A percentile compares a stretch with the other conserved stretches of the same genome.
These are phyloP conservation scores for Isatis tinctoria DNA, from an alignment of 345 rosid species.

Conservation along the genomic window DNA sequence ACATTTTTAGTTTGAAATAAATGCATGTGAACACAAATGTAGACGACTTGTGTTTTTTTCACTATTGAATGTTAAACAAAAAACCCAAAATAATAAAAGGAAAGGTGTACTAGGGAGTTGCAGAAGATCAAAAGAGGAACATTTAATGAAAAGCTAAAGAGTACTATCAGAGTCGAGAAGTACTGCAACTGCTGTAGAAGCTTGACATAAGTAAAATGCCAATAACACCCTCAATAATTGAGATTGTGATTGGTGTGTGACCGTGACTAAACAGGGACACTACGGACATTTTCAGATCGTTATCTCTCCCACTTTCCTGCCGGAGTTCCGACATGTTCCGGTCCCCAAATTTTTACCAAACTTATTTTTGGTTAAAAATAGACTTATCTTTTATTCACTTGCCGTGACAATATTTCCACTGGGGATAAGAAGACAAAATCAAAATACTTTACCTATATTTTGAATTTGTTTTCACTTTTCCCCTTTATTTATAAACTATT, in stretches of 20 bases:
- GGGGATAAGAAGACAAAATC: neutral
- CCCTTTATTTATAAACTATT: conserved; percentile 2
- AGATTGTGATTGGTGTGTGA: neutral
- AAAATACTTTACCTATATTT: neutral
- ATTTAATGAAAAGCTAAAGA: conserved; percentile 24
- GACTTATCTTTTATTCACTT: neutral
- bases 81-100: neutral
- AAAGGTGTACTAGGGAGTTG: neutral
- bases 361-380: neutral
- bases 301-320: conserved; percentile 30
- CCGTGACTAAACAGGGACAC: conserved; percentile 26
- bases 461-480: neutral
- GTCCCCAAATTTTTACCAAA: conserved; percentile 14
- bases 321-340: conserved; percentile 33
- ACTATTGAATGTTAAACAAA: neutral
- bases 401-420: neutral
- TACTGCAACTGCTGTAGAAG: conserved; percentile 22
- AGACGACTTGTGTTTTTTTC: neutral
- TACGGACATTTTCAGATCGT: conserved; percentile 25
- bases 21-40: neutral
- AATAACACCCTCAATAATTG: conserved; percentile 43
- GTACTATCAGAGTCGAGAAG: conserved; percentile 15
- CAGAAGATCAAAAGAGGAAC: conserved; percentile 34
- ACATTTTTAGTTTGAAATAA: neutral
- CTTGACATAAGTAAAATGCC: conserved; percentile 40